Percentiles rank a stretch among this genome's conserved stretches.
phyloP scores from a whole-genome alignment of 2,329 filamentous ascomycete genomes.

The Cladosporium velox region DNA sequence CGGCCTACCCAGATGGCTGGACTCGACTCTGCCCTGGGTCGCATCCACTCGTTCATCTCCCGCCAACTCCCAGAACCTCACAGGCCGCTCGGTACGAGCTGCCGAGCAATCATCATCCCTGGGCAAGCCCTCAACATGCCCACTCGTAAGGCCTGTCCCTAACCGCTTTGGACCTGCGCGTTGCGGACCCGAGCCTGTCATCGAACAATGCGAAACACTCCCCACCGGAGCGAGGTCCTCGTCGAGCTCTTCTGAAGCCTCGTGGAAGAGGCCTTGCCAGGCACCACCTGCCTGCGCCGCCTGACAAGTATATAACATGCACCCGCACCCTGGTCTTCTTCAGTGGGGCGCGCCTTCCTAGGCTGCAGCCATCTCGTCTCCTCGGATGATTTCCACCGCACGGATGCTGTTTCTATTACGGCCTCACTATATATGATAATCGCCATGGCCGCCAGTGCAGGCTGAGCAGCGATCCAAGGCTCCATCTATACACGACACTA shows the following conservation, averaged over 20 bases:
- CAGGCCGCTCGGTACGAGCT: constrained; percentile 1
- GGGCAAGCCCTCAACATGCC: background rate
- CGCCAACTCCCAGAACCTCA: background rate
- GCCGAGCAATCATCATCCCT: constrained; percentile 6
- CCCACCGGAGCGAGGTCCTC: constrained; percentile 10
- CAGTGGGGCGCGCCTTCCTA: background rate
- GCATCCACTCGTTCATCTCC: constrained; percentile 2
- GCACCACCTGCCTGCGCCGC: background rate
- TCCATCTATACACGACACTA: background rate
- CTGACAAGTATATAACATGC: background rate
- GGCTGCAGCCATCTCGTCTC: constrained; percentile 1
- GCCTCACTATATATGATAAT: constrained; percentile 8
- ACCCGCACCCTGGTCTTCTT: background rate
- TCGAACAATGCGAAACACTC: constrained; percentile 1
- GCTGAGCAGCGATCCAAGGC: background rate
- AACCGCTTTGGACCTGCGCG: background rate
- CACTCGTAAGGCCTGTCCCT: background rate
- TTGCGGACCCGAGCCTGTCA: constrained; percentile 5
- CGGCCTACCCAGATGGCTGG: background rate
- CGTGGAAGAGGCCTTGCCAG: background rate
- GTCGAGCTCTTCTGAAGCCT: constrained; percentile 1
- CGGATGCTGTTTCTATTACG: constrained; percentile 14
- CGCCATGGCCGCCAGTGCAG: background rate
- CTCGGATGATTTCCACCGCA: background rate
- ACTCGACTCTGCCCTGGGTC: background rate